Conservation (phyloP, 108 stramenopile genomes). For the Stephanodiscus triporus region DNA sequence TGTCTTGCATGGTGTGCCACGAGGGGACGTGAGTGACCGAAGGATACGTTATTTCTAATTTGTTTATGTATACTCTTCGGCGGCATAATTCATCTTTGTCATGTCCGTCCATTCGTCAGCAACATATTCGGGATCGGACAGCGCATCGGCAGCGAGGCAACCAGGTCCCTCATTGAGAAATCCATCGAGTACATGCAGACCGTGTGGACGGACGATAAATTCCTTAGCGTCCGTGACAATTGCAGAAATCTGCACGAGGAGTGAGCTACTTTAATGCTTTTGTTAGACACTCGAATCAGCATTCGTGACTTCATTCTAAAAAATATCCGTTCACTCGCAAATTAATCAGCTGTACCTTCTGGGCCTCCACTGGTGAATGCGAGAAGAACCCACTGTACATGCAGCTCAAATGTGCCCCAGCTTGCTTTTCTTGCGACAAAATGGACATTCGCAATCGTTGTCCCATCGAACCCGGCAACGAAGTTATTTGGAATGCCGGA, state of each 20-base stretch:
- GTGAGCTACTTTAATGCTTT: constrained; percentile 1
- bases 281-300: no score
- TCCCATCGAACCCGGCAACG: constrained; percentile 59
- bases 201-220: constrained; percentile 41
- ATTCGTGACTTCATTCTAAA: no score
- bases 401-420: constrained; percentile 67
- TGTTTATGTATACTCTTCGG: neutral
- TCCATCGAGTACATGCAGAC: constrained; percentile 41
- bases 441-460: constrained; percentile 58
- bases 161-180: constrained; percentile 22
- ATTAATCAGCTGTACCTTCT: no score
- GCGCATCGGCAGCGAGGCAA: no score
- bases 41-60: neutral
- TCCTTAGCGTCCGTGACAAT: constrained; percentile 57
- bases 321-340: no score
- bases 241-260: constrained; percentile 25
- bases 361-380: no score
- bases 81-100: no score
- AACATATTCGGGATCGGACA: no score
- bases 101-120: no score
- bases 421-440: constrained; percentile 69
- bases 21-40: constrained; percentile 24
- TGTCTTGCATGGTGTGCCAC: constrained; percentile 40
- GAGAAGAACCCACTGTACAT: constrained; percentile 28
- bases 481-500: constrained; percentile 59